Base-by-base conservation (phyloP, 1,284 basidiomycete genomes). In the Prillingera fragicola region DNA sequence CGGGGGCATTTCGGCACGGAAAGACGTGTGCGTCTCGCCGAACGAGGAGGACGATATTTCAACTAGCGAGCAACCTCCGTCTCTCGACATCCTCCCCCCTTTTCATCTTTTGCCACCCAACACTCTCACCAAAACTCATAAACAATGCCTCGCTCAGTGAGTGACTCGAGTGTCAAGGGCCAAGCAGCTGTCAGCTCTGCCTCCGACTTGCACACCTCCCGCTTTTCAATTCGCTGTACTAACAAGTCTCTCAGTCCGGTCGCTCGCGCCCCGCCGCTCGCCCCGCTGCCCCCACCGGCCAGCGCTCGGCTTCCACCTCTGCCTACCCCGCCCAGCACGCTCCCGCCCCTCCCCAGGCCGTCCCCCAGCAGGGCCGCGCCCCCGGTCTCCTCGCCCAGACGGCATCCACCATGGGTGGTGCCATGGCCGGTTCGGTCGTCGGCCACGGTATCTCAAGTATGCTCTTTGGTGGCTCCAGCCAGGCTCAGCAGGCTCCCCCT, bases 381-480 rank as follows among this genome's bases (percentile, higher is more conserved):
- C 66, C 67, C 9, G 68, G 65, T 41, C 50, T 69, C 38, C 53
- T 71, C 43, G 67, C 67, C 31, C 59, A 72, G 64, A 76, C 77
- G 45, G 76, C 76, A 18, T 74, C 71, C 12, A 78, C 77, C 34
- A 77, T 77, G 47, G 77, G 76, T 33, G 76, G 77, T 62, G 77
- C 75, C 28, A 70, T 77, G 23, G 68, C 68, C 14, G 70, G 70
- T 33, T 76, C 75, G 8, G 74, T 76, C 38, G 66, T 79, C 34
- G 77, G 77, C 25, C 77, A 79, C 65, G 77, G 76, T 33, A 70
- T 79, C 50, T 70, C 64, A 43, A 75, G 69, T 68, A 78, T 78
- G 72, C 69, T 79, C 35, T 78, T 78, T 48, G 77, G 77, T 17
- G 72, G 73, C 35, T 57, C 64, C 21, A 52, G 64, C 35, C 41